These are phyloP conservation scores for Acanthamoeba quina DNA, from an alignment of 208 protist genomes.

Conservation along the genomic window DNA sequence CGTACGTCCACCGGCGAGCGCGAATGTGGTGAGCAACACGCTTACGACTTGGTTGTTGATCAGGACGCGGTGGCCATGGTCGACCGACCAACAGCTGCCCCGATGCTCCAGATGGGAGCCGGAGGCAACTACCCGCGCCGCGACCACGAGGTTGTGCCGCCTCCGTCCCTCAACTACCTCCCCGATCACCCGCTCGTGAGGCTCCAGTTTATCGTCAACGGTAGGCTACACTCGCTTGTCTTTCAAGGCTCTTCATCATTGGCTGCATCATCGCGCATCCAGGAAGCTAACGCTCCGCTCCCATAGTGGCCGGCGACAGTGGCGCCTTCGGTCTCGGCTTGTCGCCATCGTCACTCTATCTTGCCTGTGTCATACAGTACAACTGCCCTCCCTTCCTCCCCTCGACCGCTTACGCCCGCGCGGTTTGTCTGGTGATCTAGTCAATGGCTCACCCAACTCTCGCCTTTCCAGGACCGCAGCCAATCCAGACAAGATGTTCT, in stretches of 20 bases:
- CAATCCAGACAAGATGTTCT: constrained; percentile 65
- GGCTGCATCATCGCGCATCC: too few species aligned
- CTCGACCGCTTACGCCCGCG: too few species aligned
- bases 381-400: background rate
- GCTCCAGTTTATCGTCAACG: constrained; percentile 13
- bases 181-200: constrained; percentile 31
- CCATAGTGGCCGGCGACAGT: background rate
- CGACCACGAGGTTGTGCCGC: background rate
- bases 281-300: background rate
- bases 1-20: background rate
- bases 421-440: too few species aligned
- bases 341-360: constrained; percentile 31
- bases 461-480: background rate
- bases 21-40: background rate
- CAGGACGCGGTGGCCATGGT: background rate
- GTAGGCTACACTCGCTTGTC: background rate
- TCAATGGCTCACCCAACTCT: background rate
- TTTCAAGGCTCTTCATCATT: too few species aligned
- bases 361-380: constrained; percentile 22
- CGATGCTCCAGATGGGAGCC: constrained; percentile 10
- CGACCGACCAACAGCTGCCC: background rate
- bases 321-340: constrained; percentile 21
- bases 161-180: background rate
- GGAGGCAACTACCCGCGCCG: constrained; percentile 2
- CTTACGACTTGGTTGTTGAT: too few species aligned